Evolutionary conservation across 2,329 filamentous ascomycete species (phyloP).

Genomic region (Fusarium circinatum): DNA sequence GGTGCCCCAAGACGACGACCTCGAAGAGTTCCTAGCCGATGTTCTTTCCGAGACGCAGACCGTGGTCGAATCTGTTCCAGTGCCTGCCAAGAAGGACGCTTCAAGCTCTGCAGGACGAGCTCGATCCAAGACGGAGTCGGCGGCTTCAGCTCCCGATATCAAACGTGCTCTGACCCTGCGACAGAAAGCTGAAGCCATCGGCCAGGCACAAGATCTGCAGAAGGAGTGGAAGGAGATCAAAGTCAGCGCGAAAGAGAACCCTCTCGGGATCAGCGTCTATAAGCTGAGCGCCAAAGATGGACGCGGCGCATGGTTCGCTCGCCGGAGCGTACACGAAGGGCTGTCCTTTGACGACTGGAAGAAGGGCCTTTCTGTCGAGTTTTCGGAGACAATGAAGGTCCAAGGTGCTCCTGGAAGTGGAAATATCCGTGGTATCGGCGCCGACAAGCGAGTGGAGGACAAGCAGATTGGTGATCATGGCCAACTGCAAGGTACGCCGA

Average conservation of each 20-base stretch:
- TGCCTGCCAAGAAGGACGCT: conserved; percentile 46
- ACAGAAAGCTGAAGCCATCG: conserved; percentile 59
- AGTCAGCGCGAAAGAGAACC: conserved; percentile 76
- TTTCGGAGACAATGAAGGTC: conserved; percentile 78
- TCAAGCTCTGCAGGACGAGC: conserved; percentile 58
- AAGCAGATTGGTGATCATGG: conserved; percentile 67
- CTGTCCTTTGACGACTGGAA: conserved; percentile 82
- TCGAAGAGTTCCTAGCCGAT: conserved; percentile 63
- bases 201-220: conserved; percentile 65
- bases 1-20: conserved; percentile 58
- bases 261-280: conserved; percentile 79
- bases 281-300: conserved; percentile 83
- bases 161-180: conserved; percentile 56
- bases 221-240: conserved; percentile 91
- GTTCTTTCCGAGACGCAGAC: conserved; percentile 75
- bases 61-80: conserved; percentile 80
- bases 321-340: conserved; percentile 83
- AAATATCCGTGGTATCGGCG: conserved; percentile 85
- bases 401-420: conserved; percentile 76
- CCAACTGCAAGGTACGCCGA: conserved; percentile 66
- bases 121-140: conserved; percentile 67
- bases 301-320: conserved; percentile 88
- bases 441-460: conserved; percentile 77
- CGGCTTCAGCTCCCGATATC: conserved; percentile 61
- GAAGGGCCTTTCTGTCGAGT: conserved; percentile 80